Evolutionary conservation across 2,329 filamentous ascomycete genomes (phyloP).

Genomic region (Colletotrichum cordylinicola): DNA sequence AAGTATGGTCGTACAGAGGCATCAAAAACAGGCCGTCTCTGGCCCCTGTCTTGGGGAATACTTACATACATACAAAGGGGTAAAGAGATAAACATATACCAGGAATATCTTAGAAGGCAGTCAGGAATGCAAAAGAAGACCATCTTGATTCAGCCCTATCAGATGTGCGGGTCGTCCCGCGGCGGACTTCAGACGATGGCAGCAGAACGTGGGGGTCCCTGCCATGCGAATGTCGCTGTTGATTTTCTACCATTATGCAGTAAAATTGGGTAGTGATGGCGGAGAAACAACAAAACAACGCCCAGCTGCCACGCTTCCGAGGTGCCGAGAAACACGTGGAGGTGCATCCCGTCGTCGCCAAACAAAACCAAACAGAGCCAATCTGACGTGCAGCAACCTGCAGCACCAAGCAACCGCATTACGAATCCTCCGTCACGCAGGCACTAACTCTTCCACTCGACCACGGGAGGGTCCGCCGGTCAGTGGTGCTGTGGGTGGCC

Average conservation of each 20-base stretch:
- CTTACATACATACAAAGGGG: background rate
- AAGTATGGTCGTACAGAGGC: background rate
- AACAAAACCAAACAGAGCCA: constrained; percentile 10
- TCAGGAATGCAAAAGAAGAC: background rate
- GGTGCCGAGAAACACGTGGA: constrained; percentile 6
- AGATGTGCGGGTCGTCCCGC: constrained; percentile 11
- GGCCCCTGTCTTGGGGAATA: rapidly evolving
- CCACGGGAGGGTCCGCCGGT: background rate
- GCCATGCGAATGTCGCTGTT: background rate
- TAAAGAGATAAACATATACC: too few relatives aligned
- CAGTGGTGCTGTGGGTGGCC: background rate
- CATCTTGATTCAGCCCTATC: constrained; percentile 11
- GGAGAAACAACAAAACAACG: background rate
- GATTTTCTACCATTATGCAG: background rate
- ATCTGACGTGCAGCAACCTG: constrained; percentile 15
- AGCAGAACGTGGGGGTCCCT: background rate
- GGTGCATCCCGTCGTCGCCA: background rate
- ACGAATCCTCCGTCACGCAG: constrained; percentile 12
- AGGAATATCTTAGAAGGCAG: too few relatives aligned
- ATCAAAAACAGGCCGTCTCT: background rate
- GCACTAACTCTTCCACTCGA: background rate
- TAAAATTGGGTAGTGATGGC: background rate
- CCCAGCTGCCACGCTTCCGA: background rate
- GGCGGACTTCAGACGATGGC: background rate
- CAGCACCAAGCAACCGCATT: constrained; percentile 4